Percentiles rank a stretch among this genome's conserved stretches.
phyloP scores from a whole-genome alignment of 2,329 filamentous ascomycete genomes.

The Colletotrichum horii region DNA sequence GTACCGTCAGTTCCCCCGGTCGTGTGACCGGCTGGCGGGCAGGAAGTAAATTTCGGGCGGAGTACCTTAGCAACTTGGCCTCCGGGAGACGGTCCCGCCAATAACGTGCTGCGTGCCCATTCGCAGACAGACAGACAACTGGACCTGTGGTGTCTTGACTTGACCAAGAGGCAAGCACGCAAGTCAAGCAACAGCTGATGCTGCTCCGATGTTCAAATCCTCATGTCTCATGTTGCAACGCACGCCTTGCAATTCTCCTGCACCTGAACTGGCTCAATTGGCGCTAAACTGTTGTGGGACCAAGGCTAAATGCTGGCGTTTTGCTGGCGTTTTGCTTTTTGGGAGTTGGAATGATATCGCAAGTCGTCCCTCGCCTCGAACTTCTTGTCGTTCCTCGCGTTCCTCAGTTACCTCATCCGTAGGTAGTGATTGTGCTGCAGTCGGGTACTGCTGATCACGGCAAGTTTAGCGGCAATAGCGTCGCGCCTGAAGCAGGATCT shows the following conservation, averaged over 20 bases:
- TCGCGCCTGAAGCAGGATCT: not conserved
- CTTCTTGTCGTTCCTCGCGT: not conserved
- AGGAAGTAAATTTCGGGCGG: not conserved
- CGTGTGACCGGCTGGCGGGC: not conserved
- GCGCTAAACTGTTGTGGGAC: not conserved
- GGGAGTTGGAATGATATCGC: not conserved
- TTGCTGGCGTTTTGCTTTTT: not conserved
- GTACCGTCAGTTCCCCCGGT: not conserved
- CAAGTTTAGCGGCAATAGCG: not conserved
- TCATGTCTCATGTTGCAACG: not conserved
- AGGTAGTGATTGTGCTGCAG: too few species aligned
- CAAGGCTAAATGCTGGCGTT: not conserved
- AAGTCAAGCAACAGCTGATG: not conserved
- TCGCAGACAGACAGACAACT: not conserved
- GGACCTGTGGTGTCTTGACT: not conserved
- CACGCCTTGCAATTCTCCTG: not conserved
- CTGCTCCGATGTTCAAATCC: not conserved
- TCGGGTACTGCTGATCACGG: not conserved
- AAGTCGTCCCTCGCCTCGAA: not conserved
- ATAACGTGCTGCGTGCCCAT: not conserved
- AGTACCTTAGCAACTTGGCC: not conserved
- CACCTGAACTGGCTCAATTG: not conserved
- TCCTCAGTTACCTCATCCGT: not conserved
- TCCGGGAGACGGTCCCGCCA: not conserved
- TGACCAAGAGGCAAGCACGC: not conserved